Base-by-base conservation (phyloP, 805 yeast genomes). In the Yarrowia phangngaensis region DNA sequence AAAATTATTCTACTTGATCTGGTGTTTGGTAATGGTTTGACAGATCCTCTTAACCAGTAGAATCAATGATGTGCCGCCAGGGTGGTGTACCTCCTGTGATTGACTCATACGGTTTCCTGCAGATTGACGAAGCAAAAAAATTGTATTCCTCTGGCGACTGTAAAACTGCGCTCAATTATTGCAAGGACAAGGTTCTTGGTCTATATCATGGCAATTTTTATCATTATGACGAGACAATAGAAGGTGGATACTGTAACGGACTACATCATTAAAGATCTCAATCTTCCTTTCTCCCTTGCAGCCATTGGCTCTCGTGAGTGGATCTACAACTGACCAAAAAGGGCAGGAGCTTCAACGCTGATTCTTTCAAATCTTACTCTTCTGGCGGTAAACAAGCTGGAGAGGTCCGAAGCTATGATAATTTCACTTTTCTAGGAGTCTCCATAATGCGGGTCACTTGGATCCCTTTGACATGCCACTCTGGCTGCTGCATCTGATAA, bases 391-490 rank as follows among this genome's bases (percentile, higher is more conserved):
- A 28, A 13, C 66, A 69, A 55, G 77, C 80, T 26, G 97, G 97
- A 52, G 78, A 82, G 60, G 82, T 80, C 19, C 87, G 86, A 70
- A 82, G 78, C 61, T 74, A 71, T 56, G 81, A 80, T 41, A 73
- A 76, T 53, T 79, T 89, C 58, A 84, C 95, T 4, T 90, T 82
- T 70, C 72, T 86, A 64, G 76, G 95, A 65, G 77, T 89, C 9
- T 89, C 72, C 59, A n/a, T n/a, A 90, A 79, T 54, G 97, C 94
- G 45, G 97, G 97, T 20, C 97, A 90, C 68, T 88, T 89, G 96
- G 95, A 87, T 55, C 97, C 97, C n/a, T 82, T 69, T 60, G 89
- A 89, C 67, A 90, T 84, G 70, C 95, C 96, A 14, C 79, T 75
- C n/a, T n/a, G n/a, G n/a, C n/a, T 57, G 73, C 74, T 60, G 70